Evolutionary conservation across 2,329 filamentous ascomycete genomes (phyloP).

Genomic region (Cercospora zeae-maydis): DNA sequence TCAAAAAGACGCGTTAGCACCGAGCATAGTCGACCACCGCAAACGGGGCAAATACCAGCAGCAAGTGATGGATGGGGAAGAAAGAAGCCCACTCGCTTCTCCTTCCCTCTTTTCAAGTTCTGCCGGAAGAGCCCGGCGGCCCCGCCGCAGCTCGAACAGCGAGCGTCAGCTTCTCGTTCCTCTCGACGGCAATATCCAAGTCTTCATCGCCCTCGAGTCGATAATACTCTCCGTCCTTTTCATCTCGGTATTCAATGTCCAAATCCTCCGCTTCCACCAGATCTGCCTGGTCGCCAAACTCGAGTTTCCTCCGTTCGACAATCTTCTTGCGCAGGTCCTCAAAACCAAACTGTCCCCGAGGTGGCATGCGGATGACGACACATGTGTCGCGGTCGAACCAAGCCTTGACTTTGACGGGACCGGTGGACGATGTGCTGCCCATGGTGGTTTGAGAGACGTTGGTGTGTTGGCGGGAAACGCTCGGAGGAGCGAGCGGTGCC

Average conservation of each 20-base stretch:
- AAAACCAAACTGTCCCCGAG: slow-evolving; percentile 65
- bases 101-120: not conserved
- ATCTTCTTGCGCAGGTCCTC: slow-evolving; percentile 79
- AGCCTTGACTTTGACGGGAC: slow-evolving; percentile 80
- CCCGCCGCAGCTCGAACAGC: slow-evolving; percentile 36
- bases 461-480: slow-evolving; percentile 7
- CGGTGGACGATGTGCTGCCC: slow-evolving; percentile 24
- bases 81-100: not conserved
- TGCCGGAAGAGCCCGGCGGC: not conserved
- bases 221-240: slow-evolving; percentile 69
- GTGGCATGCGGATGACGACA: slow-evolving; percentile 83
- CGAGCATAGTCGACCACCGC: not conserved
- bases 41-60: not conserved
- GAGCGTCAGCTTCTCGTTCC: slow-evolving; percentile 83
- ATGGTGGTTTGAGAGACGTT: slow-evolving; percentile 17
- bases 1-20: too few relatives aligned
- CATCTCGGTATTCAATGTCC: slow-evolving; percentile 80
- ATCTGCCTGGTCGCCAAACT: slow-evolving; percentile 36
- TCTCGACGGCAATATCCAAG: slow-evolving; percentile 71
- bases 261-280: slow-evolving; percentile 51
- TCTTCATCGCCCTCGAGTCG: slow-evolving; percentile 76
- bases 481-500: not conserved
- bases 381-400: slow-evolving; percentile 83
- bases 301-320: slow-evolving; percentile 74
- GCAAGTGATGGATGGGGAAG: not conserved